Evolutionary conservation across 225 moss, liverwort and hornwort species (phyloP), one percentile per base, ranked within the genome.

Genomic region (Ulota crispa): DNA sequence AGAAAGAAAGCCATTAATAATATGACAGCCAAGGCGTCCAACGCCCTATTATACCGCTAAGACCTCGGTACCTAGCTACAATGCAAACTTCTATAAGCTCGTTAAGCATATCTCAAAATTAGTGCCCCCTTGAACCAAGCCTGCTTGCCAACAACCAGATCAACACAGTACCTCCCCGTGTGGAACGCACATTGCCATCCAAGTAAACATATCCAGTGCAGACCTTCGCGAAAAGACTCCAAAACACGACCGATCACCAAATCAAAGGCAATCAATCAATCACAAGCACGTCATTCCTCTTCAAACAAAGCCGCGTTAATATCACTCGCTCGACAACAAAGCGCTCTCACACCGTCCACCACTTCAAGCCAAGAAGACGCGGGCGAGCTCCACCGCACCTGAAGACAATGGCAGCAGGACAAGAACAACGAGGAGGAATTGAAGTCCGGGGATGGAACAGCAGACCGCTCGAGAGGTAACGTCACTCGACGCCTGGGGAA

Each of bases 181-280:
- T 39, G 32, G 26, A 63, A 70, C 7, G 75, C 34, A 68, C 32
- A 61, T 37, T 16, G 34, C 60, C 32, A 27, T 6, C 67, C 61
- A 81, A 84, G 36, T 31, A 73, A 50, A 67, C 76, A 80, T 3
- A 57, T 64, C 70, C 37, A 66, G 27, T 55, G 34, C 57, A 59
- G 32, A 27, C 65, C 6, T 36, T 79, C 75, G 37, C 64, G 19
- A 5, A 66, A 65, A 70, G 45, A 21, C 57, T 63, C 69, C 74
- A 54, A 68, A 82, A 78, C 82, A 72, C 66, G 16, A 71, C 57
- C 26, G 72, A 83, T 80, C 83, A 61, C 77, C 30, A 60, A 75
- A 61, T 61, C 72, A 60, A 68, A 68, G 55, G 78, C 43, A 75
- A 75, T 79, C 75, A 34, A n/a, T n/a, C n/a, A 32, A 64, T 23